A percentile compares a stretch with the other conserved stretches of the same genome.
These are phyloP conservation scores for Cladophialophora yegresii DNA, from an alignment of 2,329 filamentous ascomycete genomes.

Conservation along the genomic window DNA sequence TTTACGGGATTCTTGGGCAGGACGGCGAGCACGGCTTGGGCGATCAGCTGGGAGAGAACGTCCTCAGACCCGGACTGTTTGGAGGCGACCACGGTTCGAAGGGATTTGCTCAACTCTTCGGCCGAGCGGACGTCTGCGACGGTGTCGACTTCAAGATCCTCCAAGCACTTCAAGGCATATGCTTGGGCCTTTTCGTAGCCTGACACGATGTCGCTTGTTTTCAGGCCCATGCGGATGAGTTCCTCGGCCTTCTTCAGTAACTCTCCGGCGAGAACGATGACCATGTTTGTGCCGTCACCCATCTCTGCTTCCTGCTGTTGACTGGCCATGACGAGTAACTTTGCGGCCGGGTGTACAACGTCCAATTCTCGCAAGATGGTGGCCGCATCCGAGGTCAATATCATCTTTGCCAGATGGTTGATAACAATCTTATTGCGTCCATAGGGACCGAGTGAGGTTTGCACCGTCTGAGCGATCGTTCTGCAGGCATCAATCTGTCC, in stretches of 20 bases:
- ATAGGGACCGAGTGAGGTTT: conserved; percentile 95
- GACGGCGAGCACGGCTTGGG: conserved; percentile 80
- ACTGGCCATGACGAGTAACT: conserved; percentile 96
- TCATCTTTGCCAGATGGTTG: conserved; percentile 99
- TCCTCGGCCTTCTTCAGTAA: conserved; percentile 96
- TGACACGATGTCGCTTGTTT: conserved; percentile 94
- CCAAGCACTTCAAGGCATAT: conserved; percentile 79
- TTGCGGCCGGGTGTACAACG: conserved; percentile 95
- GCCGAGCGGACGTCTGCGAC: conserved; percentile 80
- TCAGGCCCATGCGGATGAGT: conserved; percentile 91
- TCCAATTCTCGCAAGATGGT: conserved; percentile 97
- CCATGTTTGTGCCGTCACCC: conserved; percentile 96
- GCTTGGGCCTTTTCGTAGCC: conserved; percentile 95
- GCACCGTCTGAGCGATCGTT: conserved; percentile 91
- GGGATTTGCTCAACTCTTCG: conserved; percentile 87
- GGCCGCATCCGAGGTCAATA: conserved; percentile 94
- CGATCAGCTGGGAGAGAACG: conserved; percentile 79
- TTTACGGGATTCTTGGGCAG: conserved; percentile 92
- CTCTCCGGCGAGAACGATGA: conserved; percentile 94
- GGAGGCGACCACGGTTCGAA: conserved; percentile 90
- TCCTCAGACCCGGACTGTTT: conserved; percentile 96
- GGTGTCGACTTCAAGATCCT: conserved; percentile 88
- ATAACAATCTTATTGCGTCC: conserved; percentile 99
- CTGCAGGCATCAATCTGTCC: conserved; percentile 84
- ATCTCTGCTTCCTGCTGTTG: conserved; percentile 99